Percentiles rank a stretch among this genome's conserved stretches.
These are phyloP conservation scores for Magnaporthales sp. DNA, from an alignment of 2,329 filamentous ascomycete species.

Conservation along the genomic window DNA sequence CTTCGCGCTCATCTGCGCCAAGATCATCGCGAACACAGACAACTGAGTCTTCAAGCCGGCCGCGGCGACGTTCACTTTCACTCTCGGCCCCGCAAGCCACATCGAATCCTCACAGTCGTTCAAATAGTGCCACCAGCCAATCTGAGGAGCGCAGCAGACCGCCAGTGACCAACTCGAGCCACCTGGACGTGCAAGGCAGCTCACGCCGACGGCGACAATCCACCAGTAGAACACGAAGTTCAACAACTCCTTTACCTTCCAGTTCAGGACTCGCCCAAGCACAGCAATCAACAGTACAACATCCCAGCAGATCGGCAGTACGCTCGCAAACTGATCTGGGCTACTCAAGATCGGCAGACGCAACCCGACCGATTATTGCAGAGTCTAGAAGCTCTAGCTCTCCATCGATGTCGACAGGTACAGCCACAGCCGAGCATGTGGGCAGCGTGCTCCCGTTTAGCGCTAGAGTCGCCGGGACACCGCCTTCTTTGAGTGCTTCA, in stretches of 20 bases:
- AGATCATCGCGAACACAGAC: constrained; percentile 11
- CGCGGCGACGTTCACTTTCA: constrained; percentile 25
- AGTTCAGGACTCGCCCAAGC: constrained; percentile 20
- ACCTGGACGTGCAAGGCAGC: constrained; percentile 41
- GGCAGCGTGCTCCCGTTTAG: constrained; percentile 23
- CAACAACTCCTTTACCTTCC: constrained; percentile 37
- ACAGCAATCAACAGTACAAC: not conserved
- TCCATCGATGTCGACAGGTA: constrained; percentile 17
- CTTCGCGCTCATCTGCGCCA: constrained; percentile 25
- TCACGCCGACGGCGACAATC: constrained; percentile 38
- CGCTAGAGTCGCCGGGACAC: constrained; percentile 15
- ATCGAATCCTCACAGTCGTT: constrained; percentile 35
- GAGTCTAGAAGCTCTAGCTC: constrained; percentile 33
- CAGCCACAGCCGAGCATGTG: constrained; percentile 13
- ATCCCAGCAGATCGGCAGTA: constrained; percentile 38
- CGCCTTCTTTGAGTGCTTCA: not conserved
- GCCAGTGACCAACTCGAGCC: constrained; percentile 35
- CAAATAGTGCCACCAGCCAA: constrained; percentile 33
- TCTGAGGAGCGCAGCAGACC: constrained; percentile 43
- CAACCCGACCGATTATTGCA: constrained; percentile 28
- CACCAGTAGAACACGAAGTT: constrained; percentile 45
- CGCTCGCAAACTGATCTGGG: constrained; percentile 58
- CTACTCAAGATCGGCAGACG: constrained; percentile 20
- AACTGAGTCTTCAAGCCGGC: constrained; percentile 19
- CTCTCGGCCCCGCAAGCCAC: constrained; percentile 27